Percentiles rank a stretch among this genome's conserved stretches.
These are phyloP conservation scores for Annona cherimola DNA, from an alignment of 164 flowering plant genomes.

Conservation along the genomic window DNA sequence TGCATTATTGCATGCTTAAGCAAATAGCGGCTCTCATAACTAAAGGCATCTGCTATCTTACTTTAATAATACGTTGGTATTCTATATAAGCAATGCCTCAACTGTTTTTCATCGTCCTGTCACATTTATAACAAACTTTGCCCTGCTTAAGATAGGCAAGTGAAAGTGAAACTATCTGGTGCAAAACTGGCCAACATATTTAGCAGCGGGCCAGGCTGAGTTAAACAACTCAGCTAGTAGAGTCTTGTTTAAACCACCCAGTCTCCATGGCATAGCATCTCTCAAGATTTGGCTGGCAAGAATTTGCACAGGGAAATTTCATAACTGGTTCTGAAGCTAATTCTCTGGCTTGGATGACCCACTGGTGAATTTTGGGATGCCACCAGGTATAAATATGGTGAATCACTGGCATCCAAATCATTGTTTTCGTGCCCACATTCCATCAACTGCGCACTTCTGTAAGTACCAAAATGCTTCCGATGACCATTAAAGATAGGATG, in stretches of 20 bases:
- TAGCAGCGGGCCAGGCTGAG: not conserved
- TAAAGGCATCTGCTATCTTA: not conserved
- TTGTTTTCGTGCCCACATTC: too few species aligned
- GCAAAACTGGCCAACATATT: not conserved
- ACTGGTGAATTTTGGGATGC: not conserved
- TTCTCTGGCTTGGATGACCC: not conserved
- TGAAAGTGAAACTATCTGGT: not conserved
- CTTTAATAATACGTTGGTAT: too few species aligned
- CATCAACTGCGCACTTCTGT: too few species aligned
- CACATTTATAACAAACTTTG: not conserved
- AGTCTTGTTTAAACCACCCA: not conserved
- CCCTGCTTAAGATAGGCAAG: not conserved
- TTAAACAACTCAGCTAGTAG: not conserved
- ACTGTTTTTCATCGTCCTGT: not conserved
- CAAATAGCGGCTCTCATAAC: not conserved
- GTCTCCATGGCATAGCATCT: not conserved
- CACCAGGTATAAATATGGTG: not conserved
- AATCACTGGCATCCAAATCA: too few species aligned
- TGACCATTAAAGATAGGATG: not conserved
- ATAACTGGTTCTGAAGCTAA: not conserved
- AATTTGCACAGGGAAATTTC: not conserved
- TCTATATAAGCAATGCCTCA: not conserved
- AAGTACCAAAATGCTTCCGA: not conserved
- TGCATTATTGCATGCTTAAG: too few species aligned
- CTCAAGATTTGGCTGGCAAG: not conserved